Percentiles rank a stretch among this genome's conserved stretches.
Evolutionary conservation across 2,329 filamentous ascomycete genomes (phyloP).

Genomic region (Penicillium occitanis): DNA sequence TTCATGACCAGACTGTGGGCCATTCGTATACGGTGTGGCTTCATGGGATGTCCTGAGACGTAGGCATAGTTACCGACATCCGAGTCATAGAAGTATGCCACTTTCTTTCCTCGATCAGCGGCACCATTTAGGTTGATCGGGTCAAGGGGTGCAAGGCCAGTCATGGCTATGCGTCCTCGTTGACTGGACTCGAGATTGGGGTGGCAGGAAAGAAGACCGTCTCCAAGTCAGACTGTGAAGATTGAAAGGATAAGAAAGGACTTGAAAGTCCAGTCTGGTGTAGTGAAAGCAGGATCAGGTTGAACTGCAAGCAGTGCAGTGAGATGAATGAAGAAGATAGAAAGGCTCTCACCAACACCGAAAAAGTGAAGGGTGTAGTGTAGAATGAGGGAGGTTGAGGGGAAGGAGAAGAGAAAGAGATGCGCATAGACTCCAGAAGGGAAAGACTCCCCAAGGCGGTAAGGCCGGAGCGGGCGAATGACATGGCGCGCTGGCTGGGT

Average conservation of each 20-base stretch:
- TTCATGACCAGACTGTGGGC: constrained; percentile 68
- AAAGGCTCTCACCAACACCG: neutral
- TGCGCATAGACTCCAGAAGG: constrained; percentile 5
- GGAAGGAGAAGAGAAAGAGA: constrained; percentile 11
- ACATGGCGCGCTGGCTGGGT: constrained; percentile 4
- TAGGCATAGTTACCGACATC: constrained; percentile 99
- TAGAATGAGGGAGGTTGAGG: neutral
- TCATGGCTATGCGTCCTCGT: constrained; percentile 18
- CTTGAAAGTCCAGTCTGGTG: neutral
- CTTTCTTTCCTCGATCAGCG: constrained; percentile 67
- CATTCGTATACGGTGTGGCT: constrained; percentile 67
- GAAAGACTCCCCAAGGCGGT: constrained; percentile 20
- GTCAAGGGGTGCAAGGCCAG: constrained; percentile 43
- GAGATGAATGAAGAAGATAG: neutral
- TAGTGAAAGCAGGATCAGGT: neutral
- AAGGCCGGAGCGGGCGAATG: constrained; percentile 16
- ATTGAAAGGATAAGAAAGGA: neutral
- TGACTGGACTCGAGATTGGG: neutral
- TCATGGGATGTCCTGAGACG: constrained; percentile 70
- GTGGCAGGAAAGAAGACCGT: constrained; percentile 2
- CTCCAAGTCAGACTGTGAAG: neutral
- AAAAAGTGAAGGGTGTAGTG: neutral
- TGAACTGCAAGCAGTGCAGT: neutral
- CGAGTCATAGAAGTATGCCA: constrained; percentile 97
- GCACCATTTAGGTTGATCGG: constrained; percentile 52